Percentiles rank a stretch among this genome's conserved stretches.
These are phyloP conservation scores for Pichia kudriavzevii DNA, from an alignment of 1,139 yeast genomes.

Conservation along the genomic window DNA sequence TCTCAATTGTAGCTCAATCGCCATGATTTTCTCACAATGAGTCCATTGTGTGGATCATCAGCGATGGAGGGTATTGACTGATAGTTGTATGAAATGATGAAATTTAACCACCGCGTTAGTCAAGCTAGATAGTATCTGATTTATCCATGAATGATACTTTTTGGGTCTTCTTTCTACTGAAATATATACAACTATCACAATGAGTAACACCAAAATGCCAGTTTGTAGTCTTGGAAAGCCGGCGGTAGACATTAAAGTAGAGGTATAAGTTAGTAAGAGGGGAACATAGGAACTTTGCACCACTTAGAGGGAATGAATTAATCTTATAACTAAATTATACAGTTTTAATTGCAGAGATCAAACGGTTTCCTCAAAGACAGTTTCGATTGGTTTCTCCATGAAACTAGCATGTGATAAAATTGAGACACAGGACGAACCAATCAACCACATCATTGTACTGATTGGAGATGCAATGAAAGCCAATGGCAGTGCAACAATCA, in stretches of 20 bases:
- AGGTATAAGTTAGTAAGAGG: no score
- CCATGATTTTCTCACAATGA: no score
- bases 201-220: neutral
- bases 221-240: no score
- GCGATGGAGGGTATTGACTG: no score
- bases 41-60: no score
- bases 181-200: neutral
- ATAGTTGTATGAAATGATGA: conserved; percentile 29
- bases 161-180: conserved; percentile 30
- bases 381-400: conserved; percentile 96
- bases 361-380: conserved; percentile 88
- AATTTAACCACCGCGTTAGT: conserved; percentile 26
- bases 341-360: no score
- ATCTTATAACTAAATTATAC: no score
- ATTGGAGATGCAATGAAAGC: conserved; percentile 92
- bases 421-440: conserved; percentile 86
- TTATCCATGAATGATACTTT: conserved; percentile 25
- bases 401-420: conserved; percentile 88
- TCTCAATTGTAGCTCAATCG: no score
- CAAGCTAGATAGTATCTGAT: conserved; percentile 34
- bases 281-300: no score
- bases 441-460: conserved; percentile 90
- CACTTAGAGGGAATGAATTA: no score
- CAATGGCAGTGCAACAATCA: conserved; percentile 73
- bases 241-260: no score